Evolutionary conservation across 495 filamentous ascomycete genomes (phyloP).

Genomic region (Bacidia gigantensis): DNA sequence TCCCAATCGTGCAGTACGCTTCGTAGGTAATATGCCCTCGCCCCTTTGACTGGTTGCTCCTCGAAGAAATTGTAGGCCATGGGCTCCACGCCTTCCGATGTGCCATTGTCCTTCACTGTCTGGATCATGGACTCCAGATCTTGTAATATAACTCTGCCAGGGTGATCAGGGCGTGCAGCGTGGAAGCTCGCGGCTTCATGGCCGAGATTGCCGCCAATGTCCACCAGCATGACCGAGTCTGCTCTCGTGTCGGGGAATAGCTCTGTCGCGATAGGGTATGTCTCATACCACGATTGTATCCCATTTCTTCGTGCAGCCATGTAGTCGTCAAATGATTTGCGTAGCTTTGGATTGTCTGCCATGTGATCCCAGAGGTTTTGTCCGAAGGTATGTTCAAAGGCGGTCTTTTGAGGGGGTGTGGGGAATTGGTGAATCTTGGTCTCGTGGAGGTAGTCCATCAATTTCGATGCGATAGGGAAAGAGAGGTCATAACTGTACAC

Average conservation of each 20-base stretch:
- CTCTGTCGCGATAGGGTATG: conserved; percentile 13
- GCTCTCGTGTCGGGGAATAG: conserved; percentile 13
- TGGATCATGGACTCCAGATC: conserved; percentile 31
- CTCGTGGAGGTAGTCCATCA: conserved; percentile 21
- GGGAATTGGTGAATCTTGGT: conserved; percentile 20
- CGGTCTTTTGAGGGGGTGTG: conserved; percentile 12
- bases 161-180: conserved; percentile 21
- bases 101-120: conserved; percentile 16
- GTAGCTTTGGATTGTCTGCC: conserved; percentile 15
- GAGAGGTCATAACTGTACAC: conserved; percentile 6
- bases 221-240: conserved; percentile 28
- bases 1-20: conserved; percentile 33
- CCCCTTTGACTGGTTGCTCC: conserved; percentile 28
- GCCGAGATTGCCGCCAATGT: conserved; percentile 30
- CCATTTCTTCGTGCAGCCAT: conserved; percentile 19
- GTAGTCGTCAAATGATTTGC: conserved; percentile 17
- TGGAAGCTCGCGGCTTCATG: conserved; percentile 27
- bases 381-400: conserved; percentile 19
- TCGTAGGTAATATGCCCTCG: conserved; percentile 21
- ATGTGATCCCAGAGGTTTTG: conserved; percentile 17
- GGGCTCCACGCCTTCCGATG: conserved; percentile 20
- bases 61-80: conserved; percentile 31
- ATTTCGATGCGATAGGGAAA: conserved; percentile 12
- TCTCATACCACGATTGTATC: conserved; percentile 21
- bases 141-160: conserved; percentile 36